These are phyloP conservation scores for Paramecium sexaurelia DNA, from an alignment of 73 alveolate genomes.

Conservation along the genomic window DNA sequence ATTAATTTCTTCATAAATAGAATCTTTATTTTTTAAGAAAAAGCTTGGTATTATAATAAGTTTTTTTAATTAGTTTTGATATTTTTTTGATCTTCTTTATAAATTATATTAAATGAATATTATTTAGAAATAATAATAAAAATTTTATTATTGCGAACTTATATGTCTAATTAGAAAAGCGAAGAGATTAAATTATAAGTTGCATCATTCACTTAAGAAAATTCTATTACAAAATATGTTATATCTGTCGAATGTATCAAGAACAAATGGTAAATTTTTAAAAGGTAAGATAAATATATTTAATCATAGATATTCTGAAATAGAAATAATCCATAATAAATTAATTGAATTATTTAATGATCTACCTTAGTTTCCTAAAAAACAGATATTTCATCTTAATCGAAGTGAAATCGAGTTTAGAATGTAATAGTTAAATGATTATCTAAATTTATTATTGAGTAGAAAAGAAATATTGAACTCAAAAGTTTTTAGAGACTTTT, in stretches of 20 bases:
- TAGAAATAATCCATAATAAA: slow-evolving; percentile 45
- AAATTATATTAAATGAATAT: too few relatives aligned
- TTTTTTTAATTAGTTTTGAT: too few relatives aligned
- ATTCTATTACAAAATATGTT: not conserved
- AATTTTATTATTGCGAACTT: too few relatives aligned
- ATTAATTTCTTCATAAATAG: too few relatives aligned
- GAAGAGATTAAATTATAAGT: not conserved
- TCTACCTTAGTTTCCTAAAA: slow-evolving; percentile 60
- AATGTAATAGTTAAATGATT: slow-evolving; percentile 39
- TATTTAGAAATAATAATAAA: too few relatives aligned
- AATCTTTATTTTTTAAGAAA: too few relatives aligned
- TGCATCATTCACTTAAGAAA: not conserved
- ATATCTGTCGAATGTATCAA: not conserved
- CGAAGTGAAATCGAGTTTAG: slow-evolving; percentile 51
- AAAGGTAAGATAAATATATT: not conserved
- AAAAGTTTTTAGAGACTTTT: slow-evolving; percentile 18
- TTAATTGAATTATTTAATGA: slow-evolving; percentile 38
- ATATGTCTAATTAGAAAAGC: too few relatives aligned
- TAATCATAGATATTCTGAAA: slow-evolving; percentile 29
- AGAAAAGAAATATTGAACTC: slow-evolving; percentile 41
- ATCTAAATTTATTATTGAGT: not conserved
- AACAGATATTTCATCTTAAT: not conserved
- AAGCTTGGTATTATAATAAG: too few relatives aligned
- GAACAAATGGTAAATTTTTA: not conserved
- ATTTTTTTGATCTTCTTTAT: too few relatives aligned